A percentile compares a stretch with the other conserved stretches of the same genome.
Conservation (phyloP, 2,329 filamentous ascomycete genomes). For the Colletotrichum tropicicola region DNA sequence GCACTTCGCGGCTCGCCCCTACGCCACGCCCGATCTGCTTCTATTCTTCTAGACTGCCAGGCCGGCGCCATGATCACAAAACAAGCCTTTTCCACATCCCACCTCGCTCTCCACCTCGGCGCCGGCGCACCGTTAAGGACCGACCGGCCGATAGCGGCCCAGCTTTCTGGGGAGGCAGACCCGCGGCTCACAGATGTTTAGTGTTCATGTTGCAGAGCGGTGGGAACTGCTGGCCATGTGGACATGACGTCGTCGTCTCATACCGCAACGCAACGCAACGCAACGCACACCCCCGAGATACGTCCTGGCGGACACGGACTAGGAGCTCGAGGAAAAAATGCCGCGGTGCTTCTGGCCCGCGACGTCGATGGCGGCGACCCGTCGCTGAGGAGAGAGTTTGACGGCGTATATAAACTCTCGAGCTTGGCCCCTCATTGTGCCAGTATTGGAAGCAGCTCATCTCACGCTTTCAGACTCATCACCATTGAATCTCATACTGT, state of each 20-base stretch:
- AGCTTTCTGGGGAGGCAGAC: neutral
- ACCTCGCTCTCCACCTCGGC: neutral
- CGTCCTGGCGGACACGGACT: conserved; percentile 17
- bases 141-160: conserved; percentile 22
- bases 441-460: neutral
- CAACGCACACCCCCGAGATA: conserved; percentile 13
- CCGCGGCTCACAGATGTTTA: neutral
- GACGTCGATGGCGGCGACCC: neutral
- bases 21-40: conserved; percentile 6
- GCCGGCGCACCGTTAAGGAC: conserved; percentile 11
- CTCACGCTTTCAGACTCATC: neutral
- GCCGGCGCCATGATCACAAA: neutral
- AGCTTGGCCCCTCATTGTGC: neutral
- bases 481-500: neutral
- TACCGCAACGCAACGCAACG: too few relatives aligned
- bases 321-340: neutral
- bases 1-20: conserved; percentile 24
- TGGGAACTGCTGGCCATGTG: conserved; percentile 8
- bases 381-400: neutral
- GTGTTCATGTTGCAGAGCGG: conserved; percentile 4
- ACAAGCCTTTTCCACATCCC: neutral
- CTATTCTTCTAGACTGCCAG: neutral
- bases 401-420: conserved; percentile 2
- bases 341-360: neutral
- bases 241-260: conserved; percentile 24